These are phyloP conservation scores for Exophiala bonariae DNA, from an alignment of 2,329 filamentous ascomycete species.

Conservation along the genomic window DNA sequence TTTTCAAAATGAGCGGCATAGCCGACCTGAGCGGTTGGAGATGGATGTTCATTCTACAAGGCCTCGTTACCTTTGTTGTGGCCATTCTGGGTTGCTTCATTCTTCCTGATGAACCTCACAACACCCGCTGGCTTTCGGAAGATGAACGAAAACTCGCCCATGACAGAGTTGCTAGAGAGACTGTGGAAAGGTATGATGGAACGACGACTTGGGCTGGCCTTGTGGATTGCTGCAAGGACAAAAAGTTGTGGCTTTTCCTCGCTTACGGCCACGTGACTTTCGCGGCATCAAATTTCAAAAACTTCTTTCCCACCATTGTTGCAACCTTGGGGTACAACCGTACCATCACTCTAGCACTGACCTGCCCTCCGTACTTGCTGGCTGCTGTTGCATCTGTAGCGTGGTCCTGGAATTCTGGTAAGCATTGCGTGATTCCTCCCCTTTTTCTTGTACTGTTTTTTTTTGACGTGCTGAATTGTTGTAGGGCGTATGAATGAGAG, in stretches of 20 bases:
- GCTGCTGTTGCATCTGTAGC: conserved; percentile 29
- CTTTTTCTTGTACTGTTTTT: conserved; percentile 6
- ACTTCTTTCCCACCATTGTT: conserved; percentile 48
- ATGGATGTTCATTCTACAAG: conserved; percentile 62
- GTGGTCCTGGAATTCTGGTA: conserved; percentile 3
- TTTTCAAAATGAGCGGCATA: conserved; percentile 58
- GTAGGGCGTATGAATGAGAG: conserved; percentile 23
- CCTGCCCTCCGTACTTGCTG: conserved; percentile 37
- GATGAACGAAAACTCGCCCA: conserved; percentile 44
- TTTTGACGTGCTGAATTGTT: background rate
- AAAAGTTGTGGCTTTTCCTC: conserved; percentile 21
- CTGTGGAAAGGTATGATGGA: conserved; percentile 36
- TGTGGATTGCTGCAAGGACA: conserved; percentile 42
- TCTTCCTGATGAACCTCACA: conserved; percentile 44
- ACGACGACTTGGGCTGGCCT: conserved; percentile 42
- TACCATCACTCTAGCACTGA: conserved; percentile 52
- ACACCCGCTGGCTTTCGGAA: conserved; percentile 31
- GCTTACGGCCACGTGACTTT: conserved; percentile 48
- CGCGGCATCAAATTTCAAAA: conserved; percentile 47
- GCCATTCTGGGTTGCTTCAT: conserved; percentile 42
- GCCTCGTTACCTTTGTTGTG: conserved; percentile 47
- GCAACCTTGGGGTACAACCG: conserved; percentile 47
- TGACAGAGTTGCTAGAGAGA: conserved; percentile 43
- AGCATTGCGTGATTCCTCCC: background rate
- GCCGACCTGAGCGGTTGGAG: conserved; percentile 59